A percentile compares a stretch with the other conserved stretches of the same genome.
Evolutionary conservation across 305 asterid species (phyloP).

Genomic region (Solanum chacoense): DNA sequence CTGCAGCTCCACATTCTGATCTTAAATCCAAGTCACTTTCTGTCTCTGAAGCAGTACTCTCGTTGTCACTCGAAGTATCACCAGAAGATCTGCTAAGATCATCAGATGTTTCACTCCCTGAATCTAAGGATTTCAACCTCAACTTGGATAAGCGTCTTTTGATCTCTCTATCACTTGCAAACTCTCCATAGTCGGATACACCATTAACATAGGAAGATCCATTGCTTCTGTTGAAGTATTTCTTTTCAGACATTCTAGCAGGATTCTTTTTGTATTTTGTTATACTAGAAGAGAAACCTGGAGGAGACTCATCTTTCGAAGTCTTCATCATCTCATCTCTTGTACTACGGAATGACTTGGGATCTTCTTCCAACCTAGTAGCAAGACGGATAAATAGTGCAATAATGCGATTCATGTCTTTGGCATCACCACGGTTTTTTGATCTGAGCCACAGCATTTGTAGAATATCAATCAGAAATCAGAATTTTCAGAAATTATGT

Average conservation of each 20-base stretch:
- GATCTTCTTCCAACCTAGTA: conserved; percentile 66
- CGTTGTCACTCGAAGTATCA: conserved; percentile 54
- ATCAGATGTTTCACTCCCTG: conserved; percentile 86
- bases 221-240: conserved; percentile 47
- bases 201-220: conserved; percentile 45
- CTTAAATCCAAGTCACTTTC: conserved; percentile 65
- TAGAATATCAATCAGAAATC: neutral
- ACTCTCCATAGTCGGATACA: conserved; percentile 57
- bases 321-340: conserved; percentile 50
- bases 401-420: conserved; percentile 58
- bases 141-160: conserved; percentile 74
- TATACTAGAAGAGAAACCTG: conserved; percentile 64
- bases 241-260: conserved; percentile 52
- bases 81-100: conserved; percentile 65
- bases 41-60: conserved; percentile 73
- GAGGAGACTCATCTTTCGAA: conserved; percentile 68
- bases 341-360: conserved; percentile 33
- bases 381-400: conserved; percentile 73
- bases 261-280: conserved; percentile 60
- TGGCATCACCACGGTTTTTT: conserved; percentile 54
- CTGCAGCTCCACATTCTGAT: conserved; percentile 45
- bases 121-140: conserved; percentile 63
- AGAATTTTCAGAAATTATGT: neutral
- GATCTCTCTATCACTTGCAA: conserved; percentile 88
- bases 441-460: conserved; percentile 31